Conservation (phyloP, 2,329 filamentous ascomycete genomes). For the Fusarium sterilihyphosum region DNA sequence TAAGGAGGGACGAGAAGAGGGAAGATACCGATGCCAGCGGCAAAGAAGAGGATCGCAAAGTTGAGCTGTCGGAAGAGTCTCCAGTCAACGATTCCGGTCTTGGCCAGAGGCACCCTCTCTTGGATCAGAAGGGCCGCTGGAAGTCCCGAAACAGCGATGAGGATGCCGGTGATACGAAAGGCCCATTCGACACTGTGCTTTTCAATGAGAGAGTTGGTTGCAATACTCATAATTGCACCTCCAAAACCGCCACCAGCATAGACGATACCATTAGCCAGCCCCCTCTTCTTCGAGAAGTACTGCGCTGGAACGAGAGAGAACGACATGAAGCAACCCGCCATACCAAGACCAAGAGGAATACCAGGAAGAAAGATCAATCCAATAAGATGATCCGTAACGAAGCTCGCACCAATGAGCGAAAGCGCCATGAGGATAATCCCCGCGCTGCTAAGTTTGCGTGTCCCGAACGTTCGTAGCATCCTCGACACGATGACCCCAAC, state of each 20-base stretch:
- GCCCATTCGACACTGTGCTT: constrained; percentile 60
- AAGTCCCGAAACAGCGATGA: constrained; percentile 62
- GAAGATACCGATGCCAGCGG: constrained; percentile 66
- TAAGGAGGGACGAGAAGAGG: constrained; percentile 70
- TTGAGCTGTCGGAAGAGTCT: constrained; percentile 61
- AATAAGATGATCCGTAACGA: constrained; percentile 36
- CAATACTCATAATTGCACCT: constrained; percentile 62
- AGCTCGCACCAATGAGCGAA: constrained; percentile 23
- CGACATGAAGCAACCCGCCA: constrained; percentile 44
- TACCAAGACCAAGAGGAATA: constrained; percentile 40
- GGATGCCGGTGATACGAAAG: constrained; percentile 62
- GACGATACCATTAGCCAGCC: constrained; percentile 65
- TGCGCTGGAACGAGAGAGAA: constrained; percentile 51
- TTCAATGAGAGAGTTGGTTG: constrained; percentile 58
- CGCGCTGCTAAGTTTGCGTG: constrained; percentile 10
- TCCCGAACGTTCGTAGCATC: constrained; percentile 21
- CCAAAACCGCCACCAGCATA: constrained; percentile 66
- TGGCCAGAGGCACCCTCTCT: constrained; percentile 49
- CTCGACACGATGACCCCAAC: constrained; percentile 24
- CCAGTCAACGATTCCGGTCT: constrained; percentile 59
- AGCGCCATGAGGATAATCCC: constrained; percentile 10
- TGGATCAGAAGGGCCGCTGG: constrained; percentile 65
- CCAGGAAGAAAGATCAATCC: constrained; percentile 45
- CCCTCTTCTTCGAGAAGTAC: constrained; percentile 64
- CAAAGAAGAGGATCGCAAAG: constrained; percentile 64